Conservation (phyloP, 2,329 filamentous ascomycete genomes). For the Botryotinia globosa region DNA sequence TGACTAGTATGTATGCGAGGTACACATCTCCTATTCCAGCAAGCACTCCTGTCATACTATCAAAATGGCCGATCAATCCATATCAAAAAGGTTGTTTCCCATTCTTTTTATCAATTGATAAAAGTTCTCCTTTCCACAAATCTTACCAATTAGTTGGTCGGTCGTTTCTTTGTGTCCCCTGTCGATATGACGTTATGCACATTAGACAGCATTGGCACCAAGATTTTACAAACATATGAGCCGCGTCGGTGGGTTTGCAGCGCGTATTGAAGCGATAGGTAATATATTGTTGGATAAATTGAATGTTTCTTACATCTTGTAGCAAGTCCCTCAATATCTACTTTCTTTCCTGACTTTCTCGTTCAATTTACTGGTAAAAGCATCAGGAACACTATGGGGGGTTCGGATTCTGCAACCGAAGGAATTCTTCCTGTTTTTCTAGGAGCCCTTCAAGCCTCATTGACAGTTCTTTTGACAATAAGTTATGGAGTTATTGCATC, state of each 20-base stretch:
- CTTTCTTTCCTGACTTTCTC: not conserved
- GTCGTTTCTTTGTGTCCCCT: not conserved
- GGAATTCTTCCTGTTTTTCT: constrained; percentile 43
- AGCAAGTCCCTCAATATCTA: no score
- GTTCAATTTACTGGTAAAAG: not conserved
- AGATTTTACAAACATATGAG: not conserved
- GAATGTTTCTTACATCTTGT: not conserved
- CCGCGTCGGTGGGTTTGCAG: not conserved
- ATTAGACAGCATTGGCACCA: not conserved
- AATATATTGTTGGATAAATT: not conserved
- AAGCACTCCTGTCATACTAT: not conserved
- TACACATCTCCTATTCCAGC: not conserved
- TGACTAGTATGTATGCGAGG: not conserved
- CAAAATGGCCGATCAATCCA: not conserved
- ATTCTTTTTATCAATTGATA: not conserved
- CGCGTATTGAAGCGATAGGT: not conserved
- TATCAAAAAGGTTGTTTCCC: not conserved
- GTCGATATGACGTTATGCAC: constrained; percentile 7
- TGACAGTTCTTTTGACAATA: constrained; percentile 49
- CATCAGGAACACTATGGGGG: not conserved
- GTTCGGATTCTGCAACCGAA: not conserved
- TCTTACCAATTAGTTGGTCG: not conserved
- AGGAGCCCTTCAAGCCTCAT: constrained; percentile 46
- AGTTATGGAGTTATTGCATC: constrained; percentile 45
- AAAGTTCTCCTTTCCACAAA: not conserved